These are phyloP conservation scores for Ceratocystis diversiconidia DNA, from an alignment of 2,329 filamentous ascomycete genomes.

Conservation along the genomic window DNA sequence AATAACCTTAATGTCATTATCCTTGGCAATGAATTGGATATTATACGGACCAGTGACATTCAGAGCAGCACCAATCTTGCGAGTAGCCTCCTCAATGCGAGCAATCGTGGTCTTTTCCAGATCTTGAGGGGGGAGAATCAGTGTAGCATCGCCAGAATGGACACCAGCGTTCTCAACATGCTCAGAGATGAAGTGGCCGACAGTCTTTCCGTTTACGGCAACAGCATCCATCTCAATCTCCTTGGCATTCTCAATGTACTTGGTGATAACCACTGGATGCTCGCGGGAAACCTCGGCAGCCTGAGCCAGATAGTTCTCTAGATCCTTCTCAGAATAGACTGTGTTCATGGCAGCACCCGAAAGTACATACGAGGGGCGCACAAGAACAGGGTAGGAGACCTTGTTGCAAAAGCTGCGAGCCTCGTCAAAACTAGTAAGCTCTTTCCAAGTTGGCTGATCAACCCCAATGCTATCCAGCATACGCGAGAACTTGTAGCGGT, in stretches of 20 bases:
- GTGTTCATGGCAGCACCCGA: slow-evolving; percentile 99
- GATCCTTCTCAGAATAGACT: slow-evolving; percentile 87
- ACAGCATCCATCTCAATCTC: slow-evolving; percentile 99
- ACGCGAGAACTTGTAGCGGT: slow-evolving; percentile 95
- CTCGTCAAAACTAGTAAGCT: slow-evolving; percentile 86
- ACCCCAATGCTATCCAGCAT: slow-evolving; percentile 92
- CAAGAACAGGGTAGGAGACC: slow-evolving; percentile 85
- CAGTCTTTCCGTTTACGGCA: slow-evolving; percentile 72
- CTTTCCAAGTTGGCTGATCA: slow-evolving; percentile 96
- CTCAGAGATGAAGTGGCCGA: slow-evolving; percentile 95
- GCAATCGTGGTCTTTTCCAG: slow-evolving; percentile 75
- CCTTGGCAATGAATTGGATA: slow-evolving; percentile 98
- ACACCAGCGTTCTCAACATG: slow-evolving; percentile 98
- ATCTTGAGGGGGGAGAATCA: slow-evolving; percentile 91
- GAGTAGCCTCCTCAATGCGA: slow-evolving; percentile 85
- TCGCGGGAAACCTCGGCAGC: slow-evolving; percentile 87
- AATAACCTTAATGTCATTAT: slow-evolving; percentile 99
- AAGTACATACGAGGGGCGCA: slow-evolving; percentile 89
- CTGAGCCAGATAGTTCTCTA: slow-evolving; percentile 77
- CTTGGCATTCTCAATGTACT: slow-evolving; percentile 98
- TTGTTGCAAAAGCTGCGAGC: slow-evolving; percentile 74
- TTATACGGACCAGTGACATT: slow-evolving; percentile 97
- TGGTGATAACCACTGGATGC: slow-evolving; percentile 95
- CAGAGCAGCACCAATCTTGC: slow-evolving; percentile 84
- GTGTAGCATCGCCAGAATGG: slow-evolving; percentile 91